Evolutionary conservation across 129 eudicot genomes (phyloP).

Genomic region (Chrysanthemum makinoi): DNA sequence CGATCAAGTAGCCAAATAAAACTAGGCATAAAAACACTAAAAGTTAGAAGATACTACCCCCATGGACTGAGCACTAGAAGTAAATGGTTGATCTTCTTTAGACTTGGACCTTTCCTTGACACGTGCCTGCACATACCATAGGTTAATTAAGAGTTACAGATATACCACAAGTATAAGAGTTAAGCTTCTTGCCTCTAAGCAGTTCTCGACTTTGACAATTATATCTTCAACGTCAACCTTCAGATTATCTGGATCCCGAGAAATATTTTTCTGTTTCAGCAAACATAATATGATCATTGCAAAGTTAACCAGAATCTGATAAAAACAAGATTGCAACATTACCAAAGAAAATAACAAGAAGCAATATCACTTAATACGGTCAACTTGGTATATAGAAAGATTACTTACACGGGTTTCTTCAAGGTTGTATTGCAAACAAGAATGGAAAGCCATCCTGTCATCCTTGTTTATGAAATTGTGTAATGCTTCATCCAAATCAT

Average conservation of each 20-base stretch:
- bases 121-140: conserved; percentile 54
- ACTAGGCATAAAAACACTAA: conserved; percentile 4
- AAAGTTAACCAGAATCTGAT: neutral
- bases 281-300: conserved; percentile 13
- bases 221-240: conserved; percentile 74
- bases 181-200: conserved; percentile 73
- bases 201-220: conserved; percentile 79
- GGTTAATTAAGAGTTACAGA: neutral
- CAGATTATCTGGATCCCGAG: conserved; percentile 60
- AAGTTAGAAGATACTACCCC: conserved; percentile 45
- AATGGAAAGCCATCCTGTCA: conserved; percentile 78
- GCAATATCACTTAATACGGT: neutral
- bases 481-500: conserved; percentile 90
- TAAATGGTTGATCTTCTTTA: conserved; percentile 48
- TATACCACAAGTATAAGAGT: conserved; percentile 15
- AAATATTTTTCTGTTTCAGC: conserved; percentile 60
- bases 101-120: conserved; percentile 68
- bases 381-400: conserved; percentile 2
- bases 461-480: conserved; percentile 94
- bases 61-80: conserved; percentile 50
- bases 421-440: conserved; percentile 87
- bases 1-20: conserved; percentile 1
- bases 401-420: conserved; percentile 90
- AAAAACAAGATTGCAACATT: neutral
- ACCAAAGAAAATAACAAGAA: neutral